A percentile compares a stretch with the other conserved stretches of the same genome.
These are phyloP conservation scores for Ceratobasidium papillatum DNA, from an alignment of 1,284 basidiomycete genomes.

Conservation along the genomic window DNA sequence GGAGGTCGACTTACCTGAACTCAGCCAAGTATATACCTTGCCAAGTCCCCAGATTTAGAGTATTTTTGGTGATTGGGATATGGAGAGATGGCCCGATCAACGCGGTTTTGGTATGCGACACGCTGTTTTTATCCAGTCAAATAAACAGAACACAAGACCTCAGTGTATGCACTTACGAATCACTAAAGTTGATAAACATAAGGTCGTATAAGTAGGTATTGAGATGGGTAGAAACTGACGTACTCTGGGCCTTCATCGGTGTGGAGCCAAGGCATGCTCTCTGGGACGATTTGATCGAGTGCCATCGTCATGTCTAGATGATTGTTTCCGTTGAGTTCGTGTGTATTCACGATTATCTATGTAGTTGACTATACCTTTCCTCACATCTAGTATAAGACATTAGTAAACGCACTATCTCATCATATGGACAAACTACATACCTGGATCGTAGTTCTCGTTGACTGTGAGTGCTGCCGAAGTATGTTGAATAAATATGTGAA, in stretches of 20 bases:
- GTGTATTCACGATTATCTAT: slow-evolving; percentile 25
- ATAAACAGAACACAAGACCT: not conserved
- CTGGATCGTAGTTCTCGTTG: slow-evolving; percentile 85
- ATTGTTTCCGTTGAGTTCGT: slow-evolving; percentile 34
- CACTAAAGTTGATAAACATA: slow-evolving; percentile 52
- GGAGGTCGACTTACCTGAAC: slow-evolving; percentile 59
- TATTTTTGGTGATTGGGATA: slow-evolving; percentile 22
- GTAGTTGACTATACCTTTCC: slow-evolving; percentile 51
- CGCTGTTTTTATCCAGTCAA: slow-evolving; percentile 56
- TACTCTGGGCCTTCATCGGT: slow-evolving; percentile 92
- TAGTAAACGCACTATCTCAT: slow-evolving; percentile 33
- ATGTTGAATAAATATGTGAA: slow-evolving; percentile 80
- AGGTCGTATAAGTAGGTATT: slow-evolving; percentile 3
- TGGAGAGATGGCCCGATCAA: slow-evolving; percentile 82
- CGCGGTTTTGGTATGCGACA: slow-evolving; percentile 93
- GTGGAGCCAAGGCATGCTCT: slow-evolving; percentile 85
- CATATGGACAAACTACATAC: slow-evolving; percentile 51
- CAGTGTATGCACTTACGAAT: slow-evolving; percentile 65
- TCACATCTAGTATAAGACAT: slow-evolving; percentile 52
- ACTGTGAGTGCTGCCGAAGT: slow-evolving; percentile 89
- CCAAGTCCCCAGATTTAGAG: slow-evolving; percentile 31
- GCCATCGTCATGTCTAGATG: slow-evolving; percentile 82
- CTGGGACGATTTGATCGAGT: slow-evolving; percentile 87
- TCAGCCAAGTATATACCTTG: slow-evolving; percentile 84
- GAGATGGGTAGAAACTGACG: not conserved